phyloP scores from a whole-genome alignment of 495 filamentous ascomycete genomes.

The Lasiosphaeris hirsuta region DNA sequence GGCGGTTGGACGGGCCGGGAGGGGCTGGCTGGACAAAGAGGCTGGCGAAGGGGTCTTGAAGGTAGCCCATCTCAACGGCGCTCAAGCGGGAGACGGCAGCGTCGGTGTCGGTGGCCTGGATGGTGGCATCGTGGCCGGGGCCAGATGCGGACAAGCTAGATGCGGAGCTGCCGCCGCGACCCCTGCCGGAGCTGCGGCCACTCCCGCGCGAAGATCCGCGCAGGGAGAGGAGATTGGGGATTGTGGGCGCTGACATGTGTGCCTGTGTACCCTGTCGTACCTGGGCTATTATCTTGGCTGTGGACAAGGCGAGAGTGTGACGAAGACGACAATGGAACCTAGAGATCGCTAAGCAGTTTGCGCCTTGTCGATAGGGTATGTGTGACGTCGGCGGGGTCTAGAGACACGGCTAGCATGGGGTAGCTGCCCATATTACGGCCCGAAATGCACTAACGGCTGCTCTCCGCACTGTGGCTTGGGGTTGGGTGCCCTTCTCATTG shows the following conservation, averaged over 20 bases:
- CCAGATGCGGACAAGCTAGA: slow-evolving; percentile 16
- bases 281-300: too few relatives aligned
- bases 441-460: too few relatives aligned
- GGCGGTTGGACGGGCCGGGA: slow-evolving; percentile 41
- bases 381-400: too few relatives aligned
- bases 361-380: too few relatives aligned
- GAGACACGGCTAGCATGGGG: too few relatives aligned
- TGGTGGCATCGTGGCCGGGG: slow-evolving; percentile 46
- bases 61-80: slow-evolving; percentile 82
- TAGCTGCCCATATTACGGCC: too few relatives aligned
- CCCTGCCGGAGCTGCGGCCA: slow-evolving; percentile 41
- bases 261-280: neutral
- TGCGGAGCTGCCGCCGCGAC: slow-evolving; percentile 16
- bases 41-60: slow-evolving; percentile 74
- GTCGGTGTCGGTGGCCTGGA: slow-evolving; percentile 90
- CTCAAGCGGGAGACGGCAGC: slow-evolving; percentile 84
- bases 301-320: too few relatives aligned
- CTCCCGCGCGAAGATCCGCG: slow-evolving; percentile 44
- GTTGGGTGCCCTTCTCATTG: too few relatives aligned
- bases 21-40: slow-evolving; percentile 52
- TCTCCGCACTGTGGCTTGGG: too few relatives aligned
- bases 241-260: slow-evolving; percentile 66
- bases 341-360: too few relatives aligned
- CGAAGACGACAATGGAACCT: too few relatives aligned
- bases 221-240: slow-evolving; percentile 72